phyloP scores from a whole-genome alignment of 768 basidiomycete species.

The Suillus tomentosus region DNA sequence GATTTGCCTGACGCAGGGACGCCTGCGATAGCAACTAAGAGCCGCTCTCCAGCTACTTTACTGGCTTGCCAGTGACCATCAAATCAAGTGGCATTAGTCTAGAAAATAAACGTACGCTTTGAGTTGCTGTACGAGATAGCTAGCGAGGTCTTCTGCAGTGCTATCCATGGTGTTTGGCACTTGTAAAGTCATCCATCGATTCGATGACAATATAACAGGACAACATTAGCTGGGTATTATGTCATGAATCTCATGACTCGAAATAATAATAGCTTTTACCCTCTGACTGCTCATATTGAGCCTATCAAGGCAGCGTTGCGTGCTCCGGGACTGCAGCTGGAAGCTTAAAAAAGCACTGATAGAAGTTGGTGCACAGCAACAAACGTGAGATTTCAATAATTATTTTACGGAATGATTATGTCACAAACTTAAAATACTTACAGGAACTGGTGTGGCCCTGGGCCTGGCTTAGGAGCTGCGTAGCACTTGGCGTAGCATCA shows the following conservation, averaged over 20 bases:
- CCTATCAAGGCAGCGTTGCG: not conserved
- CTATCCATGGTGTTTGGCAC: slow-evolving; percentile 39
- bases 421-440: not conserved
- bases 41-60: slow-evolving; percentile 34
- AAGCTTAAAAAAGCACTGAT: no score
- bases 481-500: not conserved
- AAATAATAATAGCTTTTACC: not conserved
- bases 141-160: slow-evolving; percentile 41
- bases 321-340: no score
- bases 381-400: not conserved
- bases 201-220: not conserved
- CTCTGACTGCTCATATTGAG: not conserved
- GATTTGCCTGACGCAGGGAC: slow-evolving; percentile 90
- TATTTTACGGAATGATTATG: not conserved
- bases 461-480: not conserved
- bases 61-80: not conserved
- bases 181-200: not conserved
- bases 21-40: slow-evolving; percentile 74
- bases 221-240: not conserved
- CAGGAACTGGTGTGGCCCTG: not conserved
- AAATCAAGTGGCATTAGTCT: slow-evolving; percentile 24
- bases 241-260: not conserved
- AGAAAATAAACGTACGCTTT: slow-evolving; percentile 35
- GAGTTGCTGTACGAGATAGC: slow-evolving; percentile 39
- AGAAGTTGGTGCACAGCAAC: not conserved